Conservation (phyloP, 2,329 filamentous ascomycete genomes). For the Esteya vermicola region DNA sequence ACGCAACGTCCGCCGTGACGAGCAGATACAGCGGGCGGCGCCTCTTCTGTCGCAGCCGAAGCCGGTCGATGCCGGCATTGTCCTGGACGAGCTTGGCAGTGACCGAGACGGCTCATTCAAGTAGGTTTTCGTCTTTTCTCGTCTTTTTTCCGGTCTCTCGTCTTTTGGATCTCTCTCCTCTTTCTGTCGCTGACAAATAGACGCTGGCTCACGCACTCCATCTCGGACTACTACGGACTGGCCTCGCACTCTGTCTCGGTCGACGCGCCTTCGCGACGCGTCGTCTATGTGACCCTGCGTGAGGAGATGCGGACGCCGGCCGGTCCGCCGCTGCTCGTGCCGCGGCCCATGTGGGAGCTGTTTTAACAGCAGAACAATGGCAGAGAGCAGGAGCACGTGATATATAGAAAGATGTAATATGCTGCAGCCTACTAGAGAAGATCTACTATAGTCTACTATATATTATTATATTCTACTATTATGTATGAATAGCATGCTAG, state of each 20-base stretch:
- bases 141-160: not conserved
- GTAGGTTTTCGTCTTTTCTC: slow-evolving; percentile 31
- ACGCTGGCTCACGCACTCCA: slow-evolving; percentile 85
- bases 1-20: slow-evolving; percentile 23
- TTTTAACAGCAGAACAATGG: slow-evolving; percentile 18
- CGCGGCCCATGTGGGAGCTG: slow-evolving; percentile 50
- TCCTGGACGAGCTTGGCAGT: slow-evolving; percentile 67
- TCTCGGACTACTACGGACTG: slow-evolving; percentile 84
- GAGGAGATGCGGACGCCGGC: slow-evolving; percentile 41
- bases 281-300: slow-evolving; percentile 53
- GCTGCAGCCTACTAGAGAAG: too few species aligned
- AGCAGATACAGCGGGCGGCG: not conserved
- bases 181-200: slow-evolving; percentile 25
- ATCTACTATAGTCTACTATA: too few species aligned
- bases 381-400: not conserved
- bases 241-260: slow-evolving; percentile 68
- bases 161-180: not conserved
- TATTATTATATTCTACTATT: too few species aligned
- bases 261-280: slow-evolving; percentile 54
- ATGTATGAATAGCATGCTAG: too few species aligned
- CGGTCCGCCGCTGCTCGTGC: slow-evolving; percentile 23
- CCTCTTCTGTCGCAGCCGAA: slow-evolving; percentile 33
- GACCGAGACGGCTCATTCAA: slow-evolving; percentile 71
- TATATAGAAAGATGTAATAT: too few species aligned
- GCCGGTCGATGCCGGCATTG: slow-evolving; percentile 46